Conservation (phyloP, 2,329 filamentous ascomycete species). For the Alternaria alternata region DNA sequence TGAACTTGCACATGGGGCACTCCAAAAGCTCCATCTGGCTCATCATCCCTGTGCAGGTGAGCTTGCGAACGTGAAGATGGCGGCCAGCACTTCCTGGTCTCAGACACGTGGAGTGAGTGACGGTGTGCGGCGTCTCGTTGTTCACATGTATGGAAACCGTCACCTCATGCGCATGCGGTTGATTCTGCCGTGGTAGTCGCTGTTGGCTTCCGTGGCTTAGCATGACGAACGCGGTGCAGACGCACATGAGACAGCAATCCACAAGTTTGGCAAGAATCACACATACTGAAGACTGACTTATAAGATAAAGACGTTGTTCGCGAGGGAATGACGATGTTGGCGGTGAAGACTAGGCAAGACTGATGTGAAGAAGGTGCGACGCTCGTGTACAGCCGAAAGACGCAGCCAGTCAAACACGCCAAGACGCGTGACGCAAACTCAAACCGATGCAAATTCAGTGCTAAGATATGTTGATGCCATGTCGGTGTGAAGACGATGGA, state of each 20-base stretch:
- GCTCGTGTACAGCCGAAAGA: constrained; percentile 11
- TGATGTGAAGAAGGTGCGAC: constrained; percentile 19
- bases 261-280: constrained; percentile 19
- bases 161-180: constrained; percentile 15
- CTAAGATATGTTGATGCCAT: not conserved
- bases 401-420: constrained; percentile 19
- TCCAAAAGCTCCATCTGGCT: constrained; percentile 33
- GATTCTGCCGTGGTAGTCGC: constrained; percentile 14
- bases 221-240: constrained; percentile 20
- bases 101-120: not conserved
- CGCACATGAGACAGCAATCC: constrained; percentile 7
- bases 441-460: not conserved
- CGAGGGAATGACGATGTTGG: not conserved
- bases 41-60: constrained; percentile 24
- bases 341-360: constrained; percentile 15
- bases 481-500: not conserved
- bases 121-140: not conserved
- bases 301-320: constrained; percentile 1
- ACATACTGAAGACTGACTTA: constrained; percentile 21
- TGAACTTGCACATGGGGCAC: constrained; percentile 49
- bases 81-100: constrained; percentile 5
- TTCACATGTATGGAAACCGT: constrained; percentile 11
- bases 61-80: constrained; percentile 4
- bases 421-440: constrained; percentile 12
- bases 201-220: constrained; percentile 25